phyloP scores from a whole-genome alignment of 2,329 filamentous ascomycete species.

The Tolypocladium sp. region DNA sequence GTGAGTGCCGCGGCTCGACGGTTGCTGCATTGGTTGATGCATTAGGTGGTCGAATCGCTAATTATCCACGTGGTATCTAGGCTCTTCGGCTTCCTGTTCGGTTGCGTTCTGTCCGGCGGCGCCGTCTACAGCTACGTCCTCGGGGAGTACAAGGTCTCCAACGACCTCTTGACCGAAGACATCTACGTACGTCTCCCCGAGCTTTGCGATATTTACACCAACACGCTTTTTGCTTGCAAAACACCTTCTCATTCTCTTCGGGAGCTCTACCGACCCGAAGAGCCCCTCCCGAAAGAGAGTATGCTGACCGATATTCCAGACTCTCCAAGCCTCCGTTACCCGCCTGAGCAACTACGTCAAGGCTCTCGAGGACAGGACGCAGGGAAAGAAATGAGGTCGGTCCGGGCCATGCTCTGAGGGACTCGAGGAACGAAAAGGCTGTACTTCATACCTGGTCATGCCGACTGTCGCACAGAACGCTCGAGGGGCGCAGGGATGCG shows the following conservation, averaged over 20 bases:
- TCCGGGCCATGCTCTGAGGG: background rate
- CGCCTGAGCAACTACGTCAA: conserved; percentile 77
- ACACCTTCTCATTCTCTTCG: background rate
- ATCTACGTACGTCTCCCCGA: conserved; percentile 69
- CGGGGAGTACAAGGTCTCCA: conserved; percentile 87
- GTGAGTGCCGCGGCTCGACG: conserved; percentile 28
- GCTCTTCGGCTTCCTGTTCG: conserved; percentile 84
- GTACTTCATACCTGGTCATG: background rate
- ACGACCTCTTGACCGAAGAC: conserved; percentile 88
- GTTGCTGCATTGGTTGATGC: background rate
- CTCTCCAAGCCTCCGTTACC: conserved; percentile 79
- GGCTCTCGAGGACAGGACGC: conserved; percentile 71
- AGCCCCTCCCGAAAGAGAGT: background rate
- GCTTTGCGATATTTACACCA: background rate
- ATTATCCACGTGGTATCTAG: conserved; percentile 33
- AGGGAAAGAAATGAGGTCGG: conserved; percentile 53
- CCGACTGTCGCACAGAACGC: background rate
- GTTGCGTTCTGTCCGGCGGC: conserved; percentile 67
- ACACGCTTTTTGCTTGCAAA: background rate
- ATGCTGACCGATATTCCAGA: conserved; percentile 37
- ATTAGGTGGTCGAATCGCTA: background rate
- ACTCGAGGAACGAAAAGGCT: background rate
- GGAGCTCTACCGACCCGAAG: background rate
- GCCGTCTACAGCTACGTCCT: conserved; percentile 88
- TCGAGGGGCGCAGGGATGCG: background rate